Evolutionary conservation across 768 basidiomycete species (phyloP), one percentile per base, ranked within the genome.

Genomic region (Lepiota venenata): DNA sequence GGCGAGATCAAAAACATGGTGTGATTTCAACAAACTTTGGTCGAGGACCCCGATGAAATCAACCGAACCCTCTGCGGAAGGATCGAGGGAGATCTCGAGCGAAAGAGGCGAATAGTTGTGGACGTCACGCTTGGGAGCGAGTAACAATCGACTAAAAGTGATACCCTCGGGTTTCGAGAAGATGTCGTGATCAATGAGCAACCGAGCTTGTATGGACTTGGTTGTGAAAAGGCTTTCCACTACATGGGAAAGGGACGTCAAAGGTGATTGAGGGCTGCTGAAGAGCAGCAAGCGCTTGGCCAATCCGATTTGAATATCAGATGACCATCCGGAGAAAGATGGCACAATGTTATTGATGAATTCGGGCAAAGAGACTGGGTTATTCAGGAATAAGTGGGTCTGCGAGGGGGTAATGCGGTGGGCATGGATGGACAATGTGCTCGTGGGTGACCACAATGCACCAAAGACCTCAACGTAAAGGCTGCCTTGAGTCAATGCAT

Each of bases 41-140:
- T 95, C 91, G 37, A 93, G 73, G 32, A 98, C 70, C 53, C 83
- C 85, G 40, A 87, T 65, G 65, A 93, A 89, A 69, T 92, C 87
- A 1, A 82, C 76, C 45, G 73, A 70, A 16, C 83, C 83, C 7
- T 61, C 48, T 51, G 73, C 74, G 7, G 65, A 62, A 20, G 69
- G 62, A 22, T 76, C 77, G 29, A 93, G 67, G 57, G 90, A 84
- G 57, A 93, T 61, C 36, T 75, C 61, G 53, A 81, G 59, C 38
- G 82, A 71, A 41, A 89, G 62, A 15, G 91, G 86, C 15, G 83
- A 48, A 56, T 69, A 67, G 21, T 72, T 71, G 10, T 66, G 58
- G 14, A 62, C 60, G 2, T 63, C 68, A 2, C 63, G 65, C 56
- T 77, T 76, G 11, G 80, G 71, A 2, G 83, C 75, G 27, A 95